A percentile compares a stretch with the other conserved stretches of the same genome.
phyloP scores from a whole-genome alignment of 805 yeast species.

The Saccharomycopsis fermentans region DNA sequence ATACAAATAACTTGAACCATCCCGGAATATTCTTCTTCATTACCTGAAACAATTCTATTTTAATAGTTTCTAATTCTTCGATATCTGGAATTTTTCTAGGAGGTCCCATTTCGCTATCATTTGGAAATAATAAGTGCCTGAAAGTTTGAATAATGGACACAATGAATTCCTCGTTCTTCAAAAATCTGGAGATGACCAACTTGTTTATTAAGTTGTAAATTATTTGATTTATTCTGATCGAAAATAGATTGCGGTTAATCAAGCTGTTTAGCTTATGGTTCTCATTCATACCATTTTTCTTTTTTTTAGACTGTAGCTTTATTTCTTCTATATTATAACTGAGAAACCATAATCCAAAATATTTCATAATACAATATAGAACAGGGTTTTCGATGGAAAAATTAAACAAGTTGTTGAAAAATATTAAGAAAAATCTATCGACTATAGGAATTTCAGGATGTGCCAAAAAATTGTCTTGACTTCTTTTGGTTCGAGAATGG shows the following conservation, averaged over 20 bases:
- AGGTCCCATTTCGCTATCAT: conserved; percentile 41
- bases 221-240: conserved; percentile 18
- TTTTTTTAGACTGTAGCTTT: background rate
- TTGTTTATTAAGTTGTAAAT: conserved; percentile 21
- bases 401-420: conserved; percentile 3
- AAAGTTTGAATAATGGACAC: conserved; percentile 22
- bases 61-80: conserved; percentile 28
- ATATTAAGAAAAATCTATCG: conserved; percentile 20
- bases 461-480: conserved; percentile 21
- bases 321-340: conserved; percentile 16
- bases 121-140: conserved; percentile 36
- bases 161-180: conserved; percentile 18
- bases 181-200: conserved; percentile 17
- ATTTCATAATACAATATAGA: conserved; percentile 24
- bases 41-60: conserved; percentile 19
- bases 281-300: background rate
- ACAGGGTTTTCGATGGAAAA: conserved; percentile 25
- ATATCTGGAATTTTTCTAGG: conserved; percentile 33
- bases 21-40: conserved; percentile 21
- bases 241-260: conserved; percentile 14
- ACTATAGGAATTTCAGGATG: conserved; percentile 26
- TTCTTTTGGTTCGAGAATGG: background rate
- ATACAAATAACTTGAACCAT: conserved; percentile 21
- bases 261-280: background rate
- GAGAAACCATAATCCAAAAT: conserved; percentile 19